Base-by-base conservation (phyloP, 352 stramenopile genomes). In the Phytopythium helicoides region DNA sequence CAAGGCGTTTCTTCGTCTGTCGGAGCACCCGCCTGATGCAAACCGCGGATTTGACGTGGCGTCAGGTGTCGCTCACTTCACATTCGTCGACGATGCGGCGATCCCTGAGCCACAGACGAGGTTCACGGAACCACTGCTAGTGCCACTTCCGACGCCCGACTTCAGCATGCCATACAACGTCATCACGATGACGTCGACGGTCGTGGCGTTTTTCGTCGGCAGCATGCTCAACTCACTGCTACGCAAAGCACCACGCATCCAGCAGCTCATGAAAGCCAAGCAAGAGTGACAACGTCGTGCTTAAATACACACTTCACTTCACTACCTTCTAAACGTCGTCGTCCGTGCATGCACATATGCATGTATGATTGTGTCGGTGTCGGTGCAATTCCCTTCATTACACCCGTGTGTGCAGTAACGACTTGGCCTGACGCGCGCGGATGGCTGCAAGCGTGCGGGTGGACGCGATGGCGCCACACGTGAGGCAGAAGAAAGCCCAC, bases 81-180 rank as follows among this genome's bases (percentile, higher is more conserved):
- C 64, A 7, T 23, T 63, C 1, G 19, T 66, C 14, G 46, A 34
- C 4, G 53, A 35, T 25, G 35, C 35, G 38, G 35, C 16, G 3
- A 5, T 9, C 5, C 25, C 16, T 21, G 23, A 0, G 12, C 41
- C 58, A 7, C 65, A 55, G 16, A 80, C 76, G 18, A 52, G 87
- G 34, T 94, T 86, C 62, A 89, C 83, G 2, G 86, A 95, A 52
- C 78, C 82, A 44, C 69, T 96, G 50, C 71, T 95, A 1, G 78
- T 96, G 19, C 71, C 73, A 34, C 62, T 96, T 48, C 86, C 87
- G 16, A 92, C 82, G 28, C 87, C 87, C 14, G 87, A 96, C 63
- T 94, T 95, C 52, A 94, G 82, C 54, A 95, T 96, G 86, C 86
- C 86, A 50, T 96, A 93, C 67, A 95, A 95, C 47, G 86, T 96